Evolutionary conservation across 23 red algal genomes (phyloP).

Genomic region (Gracilaria domingensis): DNA sequence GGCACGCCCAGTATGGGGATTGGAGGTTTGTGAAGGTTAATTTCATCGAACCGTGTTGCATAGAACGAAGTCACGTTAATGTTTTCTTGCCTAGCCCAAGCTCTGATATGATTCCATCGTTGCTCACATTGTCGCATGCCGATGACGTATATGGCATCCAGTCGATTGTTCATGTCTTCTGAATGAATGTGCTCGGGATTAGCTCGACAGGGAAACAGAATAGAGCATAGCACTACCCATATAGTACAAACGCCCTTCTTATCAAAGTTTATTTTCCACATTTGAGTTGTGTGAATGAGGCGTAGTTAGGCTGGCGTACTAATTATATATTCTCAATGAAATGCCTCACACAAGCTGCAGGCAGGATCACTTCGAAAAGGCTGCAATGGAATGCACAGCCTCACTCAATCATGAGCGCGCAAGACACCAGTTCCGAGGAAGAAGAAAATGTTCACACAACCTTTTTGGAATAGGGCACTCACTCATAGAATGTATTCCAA

Average conservation of each 20-base stretch:
- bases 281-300: no score
- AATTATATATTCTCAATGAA: no score
- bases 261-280: no score
- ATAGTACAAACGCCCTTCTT: background rate
- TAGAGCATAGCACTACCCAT: background rate
- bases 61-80: slow-evolving; percentile 32
- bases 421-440: no score
- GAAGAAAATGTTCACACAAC: no score
- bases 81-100: slow-evolving; percentile 18
- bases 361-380: no score
- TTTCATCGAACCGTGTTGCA: slow-evolving; percentile 42
- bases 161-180: background rate
- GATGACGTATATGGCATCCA: slow-evolving; percentile 72
- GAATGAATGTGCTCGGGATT: background rate
- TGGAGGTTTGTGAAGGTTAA: slow-evolving; percentile 51
- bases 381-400: no score
- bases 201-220: background rate
- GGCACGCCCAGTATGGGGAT: slow-evolving; percentile 45
- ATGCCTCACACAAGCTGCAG: no score
- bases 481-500: no score
- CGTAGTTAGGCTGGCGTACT: no score
- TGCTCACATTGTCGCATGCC: slow-evolving; percentile 61
- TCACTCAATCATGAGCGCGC: no score
- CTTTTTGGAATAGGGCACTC: no score
- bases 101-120: slow-evolving; percentile 32